Base-by-base conservation (phyloP, 148 eudicot genomes). In the Talinum fruticosum region DNA sequence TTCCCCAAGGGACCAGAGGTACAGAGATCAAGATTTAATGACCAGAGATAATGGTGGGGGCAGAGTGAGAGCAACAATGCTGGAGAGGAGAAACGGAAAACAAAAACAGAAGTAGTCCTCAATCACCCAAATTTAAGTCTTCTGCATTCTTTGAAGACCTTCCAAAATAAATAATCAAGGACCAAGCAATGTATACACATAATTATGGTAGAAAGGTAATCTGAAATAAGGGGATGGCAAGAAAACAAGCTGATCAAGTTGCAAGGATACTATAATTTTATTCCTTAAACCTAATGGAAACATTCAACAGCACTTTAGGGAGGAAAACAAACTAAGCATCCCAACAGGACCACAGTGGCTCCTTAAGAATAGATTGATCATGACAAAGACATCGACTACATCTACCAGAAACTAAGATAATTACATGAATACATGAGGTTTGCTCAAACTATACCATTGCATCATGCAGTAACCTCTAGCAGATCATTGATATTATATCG, bases 101-200 rank as follows among this genome's bases (percentile, higher is more conserved):
- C 49, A 38, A 62, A 67, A 54, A 62, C 49, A 38, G 47, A 67
- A 41, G 84, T 67, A 77, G 71, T 45, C 69, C 44, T 78, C 81
- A 82, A 74, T 78, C 81, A 69, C 69, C 78, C 66, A 69, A 75
- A 34, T 59, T 75, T 69, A 41, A 78, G 75, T 65, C 28, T 21
- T 67, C 33, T 62, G 75, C 38, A 38, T 69, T 82, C 69, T 66
- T 54, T 78, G 15, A 67, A 35, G 19, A 66, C 73, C 76, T 72
- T 64, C 45, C 19, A 44, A 66, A 70, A 35, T 32, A 15, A 57
- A 41, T 51, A 82, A 66, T 19, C 29, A 23, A n/a, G 24, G 62
- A 72, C 83, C 84, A 57, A 67, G 66, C 61, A 82, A 33, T 30
- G 26, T 44, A 66, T 41, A 77, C 66, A 72, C 66, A 66, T 36